These are phyloP conservation scores for Coniella lustricola DNA, from an alignment of 2,329 filamentous ascomycete species.

Conservation along the genomic window DNA sequence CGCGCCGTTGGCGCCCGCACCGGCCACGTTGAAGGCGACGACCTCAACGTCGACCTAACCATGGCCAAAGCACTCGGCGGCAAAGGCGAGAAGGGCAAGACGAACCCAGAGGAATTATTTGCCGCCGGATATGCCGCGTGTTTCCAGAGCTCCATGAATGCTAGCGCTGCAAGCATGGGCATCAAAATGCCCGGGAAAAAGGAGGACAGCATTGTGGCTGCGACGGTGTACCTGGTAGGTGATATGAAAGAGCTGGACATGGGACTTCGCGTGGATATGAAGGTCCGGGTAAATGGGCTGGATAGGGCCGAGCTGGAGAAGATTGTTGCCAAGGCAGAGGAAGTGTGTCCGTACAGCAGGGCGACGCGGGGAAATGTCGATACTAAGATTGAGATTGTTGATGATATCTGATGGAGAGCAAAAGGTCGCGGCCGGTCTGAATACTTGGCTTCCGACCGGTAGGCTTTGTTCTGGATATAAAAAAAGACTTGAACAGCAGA, in stretches of 20 bases:
- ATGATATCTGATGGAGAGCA: slow-evolving; percentile 2
- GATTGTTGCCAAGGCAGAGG: slow-evolving; percentile 22
- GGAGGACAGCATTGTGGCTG: slow-evolving; percentile 32
- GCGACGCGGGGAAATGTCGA: slow-evolving; percentile 23
- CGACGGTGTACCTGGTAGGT: slow-evolving; percentile 37
- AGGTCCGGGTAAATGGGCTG: slow-evolving; percentile 28
- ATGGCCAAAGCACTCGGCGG: slow-evolving; percentile 38
- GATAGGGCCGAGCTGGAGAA: slow-evolving; percentile 20
- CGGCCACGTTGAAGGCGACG: slow-evolving; percentile 23
- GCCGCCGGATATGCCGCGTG: slow-evolving; percentile 40
- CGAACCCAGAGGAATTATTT: slow-evolving; percentile 41
- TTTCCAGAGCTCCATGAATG: slow-evolving; percentile 40
- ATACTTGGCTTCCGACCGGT: no score
- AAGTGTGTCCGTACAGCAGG: slow-evolving; percentile 24
- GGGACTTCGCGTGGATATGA: slow-evolving; percentile 36
- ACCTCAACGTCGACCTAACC: slow-evolving; percentile 28
- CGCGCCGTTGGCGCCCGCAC: slow-evolving; percentile 32
- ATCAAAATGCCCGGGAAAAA: slow-evolving; percentile 32
- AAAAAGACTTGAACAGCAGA: background rate
- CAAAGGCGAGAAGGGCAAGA: slow-evolving; percentile 31
- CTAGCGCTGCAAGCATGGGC: slow-evolving; percentile 31
- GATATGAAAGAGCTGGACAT: slow-evolving; percentile 37
- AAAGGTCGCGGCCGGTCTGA: no score
- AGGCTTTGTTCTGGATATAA: background rate
- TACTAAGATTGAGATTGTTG: slow-evolving; percentile 20